Evolutionary conservation across 331 rosid genomes (phyloP), one percentile per base, ranked within the genome.

Genomic region (Arachis monticola): DNA sequence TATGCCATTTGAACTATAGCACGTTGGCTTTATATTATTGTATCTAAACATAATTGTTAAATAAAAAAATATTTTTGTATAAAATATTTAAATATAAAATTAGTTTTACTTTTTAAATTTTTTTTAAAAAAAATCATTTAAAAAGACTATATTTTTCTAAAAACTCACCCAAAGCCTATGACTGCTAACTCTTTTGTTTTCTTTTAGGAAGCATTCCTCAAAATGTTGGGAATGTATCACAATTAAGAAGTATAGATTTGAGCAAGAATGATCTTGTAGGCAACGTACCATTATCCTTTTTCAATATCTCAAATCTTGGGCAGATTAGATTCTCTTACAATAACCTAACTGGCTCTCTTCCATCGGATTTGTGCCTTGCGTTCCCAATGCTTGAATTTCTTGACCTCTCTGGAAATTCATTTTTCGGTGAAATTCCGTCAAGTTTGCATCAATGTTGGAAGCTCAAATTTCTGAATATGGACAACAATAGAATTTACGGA

Each of bases 291-390:
- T 3, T 31, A 3, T 58, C 57, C 31, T 22, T 71, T 1, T 60
- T 73, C 69, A 73, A 73, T 27, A 8, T 60, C 10, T 47, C 77
- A 8, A 32, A 48, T 0, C 60, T 60, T 31, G 11, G 61, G 35
- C 60, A 73, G 68, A 60, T 73, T 73, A 30, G 27, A 41, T 71
- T 71, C 30, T 42, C 5, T 44, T 71, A 71, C 44, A 74, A 74
- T 17, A 74, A 74, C 59, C 13, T 74, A 8, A 48, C 79, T 50
- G 79, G 79, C 7, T 44, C 22, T 46, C 64, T 75, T 2, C 80
- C 73, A 57, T 7, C 2, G 0, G 27, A 75, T 55, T 12, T 75
- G 73, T 75, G 80, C 17, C 66, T 8, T 31, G 38, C 48, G 2
- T 11, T 75, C 27, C 48, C 73, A 3, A 12, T 38, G 30, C 67